Base-by-base conservation (phyloP, 208 protist species). In the Baffinella frigidus region DNA sequence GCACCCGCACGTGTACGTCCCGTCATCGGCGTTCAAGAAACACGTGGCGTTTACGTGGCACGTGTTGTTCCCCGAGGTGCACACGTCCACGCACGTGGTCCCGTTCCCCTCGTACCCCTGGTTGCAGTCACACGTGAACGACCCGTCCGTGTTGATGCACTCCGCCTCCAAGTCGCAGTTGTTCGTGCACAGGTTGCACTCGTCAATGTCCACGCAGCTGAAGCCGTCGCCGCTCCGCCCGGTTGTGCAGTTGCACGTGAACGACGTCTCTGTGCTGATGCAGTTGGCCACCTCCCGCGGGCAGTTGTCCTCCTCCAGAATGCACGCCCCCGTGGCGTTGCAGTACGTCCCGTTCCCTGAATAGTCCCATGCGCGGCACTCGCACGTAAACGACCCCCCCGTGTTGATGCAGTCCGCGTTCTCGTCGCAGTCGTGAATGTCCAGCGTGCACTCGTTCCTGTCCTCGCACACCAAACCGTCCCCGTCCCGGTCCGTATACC, bases 1-100 rank as follows among this genome's bases (percentile, higher is more conserved):
- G 89, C 93, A 94, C 39, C 14, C n/a, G 48, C 93, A 94, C 2
- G 17, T 72, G 89, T 91, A 93, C 5, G 81, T 50, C 10, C 87
- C 87, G 0, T 35, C 35, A 35, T 27, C 33, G 71, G 90, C 93
- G 5, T 9, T n/a, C 89, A 91, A 93, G 11, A 41, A 35, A 17
- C 89, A 92, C 30, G 89, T 77, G 39, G 56, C 2, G 44, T 87
- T 74, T 38, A 44, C 24, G 48, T 56, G 24, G 44, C 92, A 93
- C 24, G 92, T 87, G 44, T 93, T 62, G 11, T 9, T 61, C 35
- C 92, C 84, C 9, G 35, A 44, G 35, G 5, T 51, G 36, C n/a
- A 43, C 56, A 30, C 83, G 56, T 39, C 44, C 14, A 43, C 41
- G 35, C 35, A 92, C 5, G 56, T 64, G 56, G 30, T 64, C 30